A percentile compares a stretch with the other conserved stretches of the same genome.
Conservation (phyloP, 2,329 filamentous ascomycete species). For the Tolypocladium guangdongense region DNA sequence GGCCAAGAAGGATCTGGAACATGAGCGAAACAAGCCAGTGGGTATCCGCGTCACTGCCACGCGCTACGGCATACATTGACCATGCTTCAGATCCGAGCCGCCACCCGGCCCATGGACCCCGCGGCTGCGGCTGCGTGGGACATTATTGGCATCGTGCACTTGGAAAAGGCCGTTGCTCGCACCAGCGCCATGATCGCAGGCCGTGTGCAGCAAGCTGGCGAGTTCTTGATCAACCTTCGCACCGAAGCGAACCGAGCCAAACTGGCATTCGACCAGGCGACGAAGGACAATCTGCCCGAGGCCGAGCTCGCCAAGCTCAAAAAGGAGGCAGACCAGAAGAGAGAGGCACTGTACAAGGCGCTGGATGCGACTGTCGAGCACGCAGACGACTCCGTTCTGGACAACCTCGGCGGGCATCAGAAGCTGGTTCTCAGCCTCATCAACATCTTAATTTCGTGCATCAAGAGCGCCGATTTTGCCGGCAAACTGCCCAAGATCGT, state of each 20-base stretch:
- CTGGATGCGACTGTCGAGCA: slow-evolving; percentile 42
- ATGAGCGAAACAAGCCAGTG: slow-evolving; percentile 28
- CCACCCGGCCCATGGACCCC: slow-evolving; percentile 31
- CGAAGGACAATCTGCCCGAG: slow-evolving; percentile 29
- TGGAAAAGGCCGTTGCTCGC: slow-evolving; percentile 29
- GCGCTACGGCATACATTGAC: slow-evolving; percentile 2
- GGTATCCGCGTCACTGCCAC: slow-evolving; percentile 7
- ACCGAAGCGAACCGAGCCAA: slow-evolving; percentile 36
- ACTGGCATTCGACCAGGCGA: slow-evolving; percentile 30
- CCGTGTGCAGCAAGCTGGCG: slow-evolving; percentile 40
- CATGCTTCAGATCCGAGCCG: slow-evolving; percentile 25
- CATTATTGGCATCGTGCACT: slow-evolving; percentile 36
- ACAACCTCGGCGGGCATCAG: slow-evolving; percentile 46
- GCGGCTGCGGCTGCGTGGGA: slow-evolving; percentile 42
- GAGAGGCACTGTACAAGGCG: slow-evolving; percentile 37
- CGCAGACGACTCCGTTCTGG: slow-evolving; percentile 44
- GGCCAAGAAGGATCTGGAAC: slow-evolving; percentile 30
- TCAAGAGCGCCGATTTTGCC: slow-evolving; percentile 39
- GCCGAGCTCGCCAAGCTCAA: slow-evolving; percentile 26
- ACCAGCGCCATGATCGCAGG: slow-evolving; percentile 29
- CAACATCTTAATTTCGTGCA: slow-evolving; percentile 42
- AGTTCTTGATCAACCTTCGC: slow-evolving; percentile 37
- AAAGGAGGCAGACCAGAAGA: slow-evolving; percentile 30
- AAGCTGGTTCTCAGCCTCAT: slow-evolving; percentile 45
- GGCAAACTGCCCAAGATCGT: slow-evolving; percentile 43